Percentiles rank a stretch among this genome's conserved stretches.
phyloP scores from a whole-genome alignment of 1,284 basidiomycete genomes.

The Ganoderma meredithae region DNA sequence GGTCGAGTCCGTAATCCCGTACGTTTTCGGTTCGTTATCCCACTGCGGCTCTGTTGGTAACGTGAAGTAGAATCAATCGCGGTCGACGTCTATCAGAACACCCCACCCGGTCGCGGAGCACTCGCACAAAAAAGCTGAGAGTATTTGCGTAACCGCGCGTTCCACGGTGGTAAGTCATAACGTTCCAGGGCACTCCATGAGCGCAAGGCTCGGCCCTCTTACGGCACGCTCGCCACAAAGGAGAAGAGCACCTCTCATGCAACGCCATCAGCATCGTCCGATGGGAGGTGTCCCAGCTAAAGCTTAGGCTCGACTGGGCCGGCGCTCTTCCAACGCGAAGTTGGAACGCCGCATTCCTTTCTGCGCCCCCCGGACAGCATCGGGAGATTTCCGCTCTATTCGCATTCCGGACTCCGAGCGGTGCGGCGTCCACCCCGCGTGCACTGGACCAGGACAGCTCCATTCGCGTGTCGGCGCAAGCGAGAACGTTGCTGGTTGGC shows the following conservation, averaged over 20 bases:
- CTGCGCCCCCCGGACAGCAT: background rate
- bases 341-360: background rate
- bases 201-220: background rate
- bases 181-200: background rate
- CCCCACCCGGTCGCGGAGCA: background rate
- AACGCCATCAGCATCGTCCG: too few species aligned
- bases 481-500: background rate
- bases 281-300: background rate
- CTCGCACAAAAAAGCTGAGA: background rate
- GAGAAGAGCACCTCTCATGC: slow-evolving; percentile 6
- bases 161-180: slow-evolving; percentile 5
- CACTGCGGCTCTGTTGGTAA: background rate
- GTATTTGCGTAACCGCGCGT: background rate
- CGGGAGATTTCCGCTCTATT: slow-evolving; percentile 4
- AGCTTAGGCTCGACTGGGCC: background rate
- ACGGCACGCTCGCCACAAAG: slow-evolving; percentile 11
- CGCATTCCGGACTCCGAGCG: slow-evolving; percentile 3
- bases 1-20: background rate
- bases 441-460: background rate
- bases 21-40: background rate
- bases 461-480: background rate
- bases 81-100: slow-evolving; percentile 3
- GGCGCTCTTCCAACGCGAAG: background rate
- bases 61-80: background rate
- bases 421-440: background rate